Base-by-base conservation (phyloP, 768 basidiomycete genomes). In the Boletus rubescentipes region DNA sequence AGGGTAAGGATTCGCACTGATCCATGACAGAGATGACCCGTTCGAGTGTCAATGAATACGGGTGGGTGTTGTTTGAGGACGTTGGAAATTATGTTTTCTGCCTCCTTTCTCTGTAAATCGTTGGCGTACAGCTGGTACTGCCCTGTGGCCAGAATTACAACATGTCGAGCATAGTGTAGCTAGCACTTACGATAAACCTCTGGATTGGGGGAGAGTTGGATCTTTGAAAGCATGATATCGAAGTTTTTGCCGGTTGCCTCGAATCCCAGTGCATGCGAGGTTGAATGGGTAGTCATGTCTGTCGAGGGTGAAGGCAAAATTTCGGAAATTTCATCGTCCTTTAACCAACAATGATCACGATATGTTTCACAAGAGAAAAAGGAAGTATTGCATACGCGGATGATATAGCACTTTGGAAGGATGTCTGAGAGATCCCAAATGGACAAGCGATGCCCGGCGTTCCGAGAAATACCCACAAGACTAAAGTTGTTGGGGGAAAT, bases 1-100 rank as follows among this genome's bases (percentile, higher is more conserved):
- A 54, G 53, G n/a, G 54, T 53, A 23, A 55, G 21, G 40, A 54
- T 18, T 26, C 21, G 51, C 26, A 44, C 18, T 40, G 31, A 11
- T 29, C 51, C 43, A 15, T 40, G n/a, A 35, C 51, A 55, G n/a
- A 54, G 40, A 34, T 30, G 10, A 8, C 53, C 53, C 5, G 53
- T 54, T 21, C 16, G 53, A 11, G 53, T 42, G 20, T 54, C 49
- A 11, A 54, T 54, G 20, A 54, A 49, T 30, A 42, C 49, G 20
- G 53, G 40, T 36, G 49, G 53, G 11, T 20, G 34, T 31, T 21
- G 32, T 20, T 35, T 23, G 40, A 55, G 36, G 31, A 55, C 43
- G 3, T 45, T 23, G 5, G 5, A 35, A 5, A 55, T 45, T 16
- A 55, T 45, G 18, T 3, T 8, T 54, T 55, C 43, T 16, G 54